Conservation (phyloP, 176 grass and related monocot species). For the Poa annua region DNA sequence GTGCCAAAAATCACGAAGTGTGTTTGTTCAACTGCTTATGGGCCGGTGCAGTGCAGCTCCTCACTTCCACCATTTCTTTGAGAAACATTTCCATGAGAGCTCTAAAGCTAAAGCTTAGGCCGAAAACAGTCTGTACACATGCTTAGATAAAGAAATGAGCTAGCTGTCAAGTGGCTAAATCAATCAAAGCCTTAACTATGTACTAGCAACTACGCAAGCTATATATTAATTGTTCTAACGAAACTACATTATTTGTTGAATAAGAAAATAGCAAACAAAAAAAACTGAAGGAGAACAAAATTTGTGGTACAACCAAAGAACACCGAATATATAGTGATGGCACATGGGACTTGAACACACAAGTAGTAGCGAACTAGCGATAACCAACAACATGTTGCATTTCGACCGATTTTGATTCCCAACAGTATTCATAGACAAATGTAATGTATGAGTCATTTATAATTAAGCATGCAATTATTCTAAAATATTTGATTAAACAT, state of each 20-base stretch:
- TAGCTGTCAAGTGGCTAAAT: slow-evolving; percentile 1
- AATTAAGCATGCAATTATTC: too few relatives aligned
- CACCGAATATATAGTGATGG: neutral
- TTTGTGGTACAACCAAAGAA: neutral
- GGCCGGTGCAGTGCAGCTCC: neutral
- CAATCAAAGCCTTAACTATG: neutral
- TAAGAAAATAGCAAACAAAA: neutral
- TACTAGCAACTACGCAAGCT: neutral
- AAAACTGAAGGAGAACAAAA: neutral
- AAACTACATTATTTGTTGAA: neutral
- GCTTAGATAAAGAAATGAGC: neutral
- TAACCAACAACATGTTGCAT: neutral
- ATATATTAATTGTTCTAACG: neutral
- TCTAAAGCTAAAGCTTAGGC: neutral
- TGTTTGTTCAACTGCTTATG: slow-evolving; percentile 33
- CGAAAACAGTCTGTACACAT: neutral
- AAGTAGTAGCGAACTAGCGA: neutral
- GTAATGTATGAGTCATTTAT: too few relatives aligned
- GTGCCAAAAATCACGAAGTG: slow-evolving; percentile 1
- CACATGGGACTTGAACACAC: neutral
- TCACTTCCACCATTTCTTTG: neutral
- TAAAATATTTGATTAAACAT: too few relatives aligned
- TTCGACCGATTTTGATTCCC: neutral
- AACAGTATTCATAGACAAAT: too few relatives aligned
- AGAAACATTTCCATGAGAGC: neutral